A percentile compares a stretch with the other conserved stretches of the same genome.
Evolutionary conservation across 345 rosid genomes (phyloP).

Genomic region (Populus davidiana): DNA sequence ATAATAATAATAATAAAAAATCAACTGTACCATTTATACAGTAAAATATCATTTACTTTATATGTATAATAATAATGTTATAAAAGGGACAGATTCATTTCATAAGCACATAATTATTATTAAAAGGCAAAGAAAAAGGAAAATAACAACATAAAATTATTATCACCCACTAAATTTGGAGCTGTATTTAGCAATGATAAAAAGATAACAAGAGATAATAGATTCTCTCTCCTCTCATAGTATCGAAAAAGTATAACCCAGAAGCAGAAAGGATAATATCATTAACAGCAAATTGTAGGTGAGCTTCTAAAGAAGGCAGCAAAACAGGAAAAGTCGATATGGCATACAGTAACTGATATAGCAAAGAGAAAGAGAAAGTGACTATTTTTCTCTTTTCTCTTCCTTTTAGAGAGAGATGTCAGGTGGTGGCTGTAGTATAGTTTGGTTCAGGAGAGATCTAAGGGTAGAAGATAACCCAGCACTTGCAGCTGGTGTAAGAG

Average conservation of each 20-base stretch:
- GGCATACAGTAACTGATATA: conserved; percentile 1
- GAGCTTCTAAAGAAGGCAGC: background rate
- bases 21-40: no score
- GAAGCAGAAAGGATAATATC: background rate
- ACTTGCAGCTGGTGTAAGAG: conserved; percentile 82
- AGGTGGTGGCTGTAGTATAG: conserved; percentile 80
- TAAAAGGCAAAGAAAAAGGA: background rate
- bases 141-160: background rate
- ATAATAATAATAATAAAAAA: no score
- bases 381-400: background rate
- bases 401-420: conserved; percentile 47
- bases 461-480: conserved; percentile 97
- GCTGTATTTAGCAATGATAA: background rate
- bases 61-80: no score
- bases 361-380: conserved; percentile 13
- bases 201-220: background rate
- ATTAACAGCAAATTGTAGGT: background rate
- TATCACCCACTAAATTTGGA: background rate
- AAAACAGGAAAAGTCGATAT: background rate
- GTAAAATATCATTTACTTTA: no score
- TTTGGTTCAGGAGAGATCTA: conserved; percentile 98
- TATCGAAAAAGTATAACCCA: background rate
- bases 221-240: background rate
- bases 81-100: background rate
- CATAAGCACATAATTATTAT: background rate